phyloP scores from a whole-genome alignment of 192 early-diverging fungal species.

The Thoreauomyces humboldtii region DNA sequence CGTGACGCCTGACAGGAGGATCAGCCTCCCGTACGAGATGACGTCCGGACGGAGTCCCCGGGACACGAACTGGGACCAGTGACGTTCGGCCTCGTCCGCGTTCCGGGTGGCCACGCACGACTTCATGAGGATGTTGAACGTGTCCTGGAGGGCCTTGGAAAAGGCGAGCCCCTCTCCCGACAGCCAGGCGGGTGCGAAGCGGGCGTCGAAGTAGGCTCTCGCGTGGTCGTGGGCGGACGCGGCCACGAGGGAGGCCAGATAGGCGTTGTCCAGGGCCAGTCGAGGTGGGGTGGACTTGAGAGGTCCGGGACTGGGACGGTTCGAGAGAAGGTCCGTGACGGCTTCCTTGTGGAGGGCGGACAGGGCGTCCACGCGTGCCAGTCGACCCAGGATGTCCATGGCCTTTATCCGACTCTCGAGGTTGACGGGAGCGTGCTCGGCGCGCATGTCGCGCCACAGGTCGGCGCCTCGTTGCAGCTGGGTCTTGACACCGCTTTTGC shows the following conservation, averaged over 20 bases:
- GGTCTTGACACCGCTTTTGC: not conserved
- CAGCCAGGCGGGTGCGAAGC: conserved; percentile 3
- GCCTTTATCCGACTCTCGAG: not conserved
- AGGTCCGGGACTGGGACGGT: not conserved
- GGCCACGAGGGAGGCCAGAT: conserved; percentile 11
- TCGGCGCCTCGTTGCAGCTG: conserved; percentile 18
- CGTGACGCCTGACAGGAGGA: conserved; percentile 7
- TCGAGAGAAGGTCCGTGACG: not conserved
- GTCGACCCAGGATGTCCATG: conserved; percentile 17
- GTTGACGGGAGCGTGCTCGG: not conserved
- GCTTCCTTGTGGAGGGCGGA: not conserved
- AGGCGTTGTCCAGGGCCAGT: conserved; percentile 5
- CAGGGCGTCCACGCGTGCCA: not conserved
- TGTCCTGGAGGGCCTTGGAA: not conserved
- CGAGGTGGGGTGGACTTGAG: not conserved
- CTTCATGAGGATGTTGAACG: conserved; percentile 22
- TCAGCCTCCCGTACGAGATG: conserved; percentile 27
- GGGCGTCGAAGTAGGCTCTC: not conserved
- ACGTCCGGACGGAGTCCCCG: conserved; percentile 17
- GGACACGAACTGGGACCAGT: conserved; percentile 7
- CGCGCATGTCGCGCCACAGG: conserved; percentile 18
- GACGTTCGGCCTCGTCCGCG: not conserved
- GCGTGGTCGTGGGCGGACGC: not conserved
- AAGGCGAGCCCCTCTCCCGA: not conserved
- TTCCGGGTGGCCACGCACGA: conserved; percentile 4